Base-by-base conservation (phyloP, 2,329 filamentous ascomycete genomes). In the Orbilia blumenaviensis region DNA sequence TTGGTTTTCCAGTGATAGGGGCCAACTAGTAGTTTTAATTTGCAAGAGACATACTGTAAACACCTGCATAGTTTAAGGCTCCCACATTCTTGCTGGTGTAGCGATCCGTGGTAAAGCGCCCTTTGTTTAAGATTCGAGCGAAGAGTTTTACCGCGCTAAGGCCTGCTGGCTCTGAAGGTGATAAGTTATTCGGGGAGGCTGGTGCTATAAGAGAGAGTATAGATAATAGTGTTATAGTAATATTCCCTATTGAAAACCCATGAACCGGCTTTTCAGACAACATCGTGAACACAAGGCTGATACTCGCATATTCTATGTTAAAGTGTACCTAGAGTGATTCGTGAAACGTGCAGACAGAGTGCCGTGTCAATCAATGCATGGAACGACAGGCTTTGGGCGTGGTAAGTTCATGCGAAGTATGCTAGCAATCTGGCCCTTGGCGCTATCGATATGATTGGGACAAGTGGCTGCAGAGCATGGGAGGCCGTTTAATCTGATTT, bases 31-130 rank as follows among this genome's bases (percentile, higher is more conserved):
- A 46, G 10, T 7, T 10, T 10, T 10, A 2, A 8, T 9, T 16
- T 27, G 23, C 5, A 6, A 34, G 5, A 34, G 29, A 34, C 44
- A 23, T 25, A 56, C 52, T 18, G 10, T 56, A 56, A 18, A 56
- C 52, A 10, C 52, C 52, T n/a, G 52, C 52, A 25, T 56, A 56
- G n/a, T 38, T 56, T 10, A 56, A 23, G 16, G 52, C 29, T 25
- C 52, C 52, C 1, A 56, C 52, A 25, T 56, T 56, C 38, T 56
- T 56, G 18, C 6, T 56, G 2, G 52, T 56, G 21, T 56, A 56
- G 4, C 52, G 52, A 18, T 56, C 32, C 14, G 29, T 16, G 18
- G 52, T 56, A 14, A 56, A 56, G 16, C 32, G 16, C 3, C 38
- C 52, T 8, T 56, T 56, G n/a, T 3, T 56, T 14, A 56, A 21